These are phyloP conservation scores for Moelleriella libera DNA, from an alignment of 2,329 filamentous ascomycete genomes.

Conservation along the genomic window DNA sequence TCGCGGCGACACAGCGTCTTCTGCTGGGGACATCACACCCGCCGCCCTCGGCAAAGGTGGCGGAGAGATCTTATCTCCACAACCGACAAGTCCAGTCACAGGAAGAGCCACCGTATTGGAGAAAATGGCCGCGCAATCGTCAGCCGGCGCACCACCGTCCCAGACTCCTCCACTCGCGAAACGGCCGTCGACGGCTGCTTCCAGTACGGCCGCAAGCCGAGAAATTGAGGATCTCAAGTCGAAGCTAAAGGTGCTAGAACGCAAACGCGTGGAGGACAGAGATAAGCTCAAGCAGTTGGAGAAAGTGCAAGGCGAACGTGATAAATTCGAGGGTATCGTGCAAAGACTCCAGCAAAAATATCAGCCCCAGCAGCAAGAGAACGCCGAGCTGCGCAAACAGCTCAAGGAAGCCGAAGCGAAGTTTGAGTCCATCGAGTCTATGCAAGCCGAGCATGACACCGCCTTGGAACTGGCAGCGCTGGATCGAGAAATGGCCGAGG, in stretches of 20 bases:
- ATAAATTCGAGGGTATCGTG: conserved; percentile 72
- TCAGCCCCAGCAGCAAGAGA: conserved; percentile 71
- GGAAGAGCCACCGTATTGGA: conserved; percentile 37
- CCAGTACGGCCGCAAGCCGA: conserved; percentile 37
- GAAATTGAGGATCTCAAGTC: conserved; percentile 81
- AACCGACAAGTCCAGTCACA: conserved; percentile 34
- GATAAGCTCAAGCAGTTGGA: conserved; percentile 73
- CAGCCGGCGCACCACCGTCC: conserved; percentile 9
- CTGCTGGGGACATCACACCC: conserved; percentile 16
- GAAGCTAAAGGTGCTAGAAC: conserved; percentile 75
- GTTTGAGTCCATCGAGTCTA: conserved; percentile 51
- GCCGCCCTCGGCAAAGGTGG: conserved; percentile 37
- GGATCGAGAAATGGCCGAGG: conserved; percentile 93
- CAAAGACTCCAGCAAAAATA: conserved; percentile 85
- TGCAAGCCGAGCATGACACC: conserved; percentile 70
- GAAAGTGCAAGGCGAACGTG: conserved; percentile 58
- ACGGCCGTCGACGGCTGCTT: conserved; percentile 19
- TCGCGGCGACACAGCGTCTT: conserved; percentile 18
- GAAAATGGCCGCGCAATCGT: conserved; percentile 28
- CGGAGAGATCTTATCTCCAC: conserved; percentile 33
- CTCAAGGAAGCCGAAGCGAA: conserved; percentile 62
- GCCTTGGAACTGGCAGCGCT: conserved; percentile 76
- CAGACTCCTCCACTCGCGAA: conserved; percentile 17
- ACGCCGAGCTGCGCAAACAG: conserved; percentile 59
- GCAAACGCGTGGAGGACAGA: conserved; percentile 72